Conservation (phyloP, 495 filamentous ascomycete genomes). For the Ramalina intermedia region DNA sequence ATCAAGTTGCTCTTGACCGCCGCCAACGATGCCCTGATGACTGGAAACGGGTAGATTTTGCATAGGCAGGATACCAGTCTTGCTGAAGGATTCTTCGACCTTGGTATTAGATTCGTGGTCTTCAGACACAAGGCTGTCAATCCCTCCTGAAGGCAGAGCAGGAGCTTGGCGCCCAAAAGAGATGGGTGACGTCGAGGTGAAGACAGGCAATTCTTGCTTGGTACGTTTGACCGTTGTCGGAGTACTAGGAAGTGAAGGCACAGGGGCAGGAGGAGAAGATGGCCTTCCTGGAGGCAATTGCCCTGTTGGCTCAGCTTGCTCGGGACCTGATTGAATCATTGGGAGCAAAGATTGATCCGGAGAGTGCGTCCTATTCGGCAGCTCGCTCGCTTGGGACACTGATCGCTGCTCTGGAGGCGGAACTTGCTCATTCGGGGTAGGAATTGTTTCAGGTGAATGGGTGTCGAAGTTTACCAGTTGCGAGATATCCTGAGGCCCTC, state of each 20-base stretch:
- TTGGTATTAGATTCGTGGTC: background rate
- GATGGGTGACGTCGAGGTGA: constrained; percentile 36
- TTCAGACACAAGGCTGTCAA: background rate
- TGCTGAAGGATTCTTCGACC: too few relatives aligned
- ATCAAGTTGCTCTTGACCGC: too few relatives aligned
- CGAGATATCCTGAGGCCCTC: too few relatives aligned
- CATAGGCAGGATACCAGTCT: too few relatives aligned
- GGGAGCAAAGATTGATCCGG: too few relatives aligned
- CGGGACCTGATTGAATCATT: too few relatives aligned
- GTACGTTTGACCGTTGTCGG: constrained; percentile 20
- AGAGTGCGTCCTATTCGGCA: background rate
- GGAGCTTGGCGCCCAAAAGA: constrained; percentile 24
- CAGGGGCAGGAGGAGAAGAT: constrained; percentile 7
- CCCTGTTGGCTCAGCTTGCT: constrained; percentile 10
- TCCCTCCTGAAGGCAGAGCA: background rate
- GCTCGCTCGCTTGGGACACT: too few relatives aligned
- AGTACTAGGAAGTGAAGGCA: constrained; percentile 12
- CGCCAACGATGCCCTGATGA: too few relatives aligned
- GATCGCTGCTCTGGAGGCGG: background rate
- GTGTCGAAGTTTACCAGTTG: too few relatives aligned
- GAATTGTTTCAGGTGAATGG: too few relatives aligned
- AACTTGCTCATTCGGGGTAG: background rate
- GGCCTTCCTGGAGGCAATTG: constrained; percentile 3
- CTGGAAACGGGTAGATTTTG: too few relatives aligned
- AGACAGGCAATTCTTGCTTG: constrained; percentile 34